Base-by-base conservation (phyloP, 345 rosid species). In the Populus davidiana region DNA sequence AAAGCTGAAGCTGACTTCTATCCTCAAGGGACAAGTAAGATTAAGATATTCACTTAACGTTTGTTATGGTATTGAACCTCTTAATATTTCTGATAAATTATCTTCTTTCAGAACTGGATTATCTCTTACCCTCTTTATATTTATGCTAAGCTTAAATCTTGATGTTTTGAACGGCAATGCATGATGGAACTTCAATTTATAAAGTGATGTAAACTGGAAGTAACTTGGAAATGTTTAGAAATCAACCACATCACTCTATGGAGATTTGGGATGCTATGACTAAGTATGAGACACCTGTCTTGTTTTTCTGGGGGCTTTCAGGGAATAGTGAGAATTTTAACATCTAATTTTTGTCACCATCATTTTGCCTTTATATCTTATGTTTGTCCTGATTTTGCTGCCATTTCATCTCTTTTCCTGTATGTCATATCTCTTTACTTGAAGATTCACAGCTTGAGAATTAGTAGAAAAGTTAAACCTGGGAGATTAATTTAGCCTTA, bases 11-110 rank as follows among this genome's bases (percentile, higher is more conserved):
- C 83, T 93, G 72, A 91, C 96, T 81, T 93, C 89, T 71, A 89
- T 95, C 79, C 85, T 95, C 81, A 91, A 86, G 83, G 89, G 89
- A 79, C 99, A 95, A 85, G 99, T 95, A 81, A 88, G 92, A 83
- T 84, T 76, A 71, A 44, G 14, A 70, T 67, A 61, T 66, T 70
- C 27, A 47, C 77, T 79, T 78, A 68, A 52, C 12, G 62, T 41
- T 77, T 73, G 25, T 64, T 47, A 27, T 68, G 50, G 31, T 50
- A 52, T 38, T 67, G 50, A 43, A 75, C 73, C 70, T 70, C 56
- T 35, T 29, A 33, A 70, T 66, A 52, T 41, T 23, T 29, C 13
- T 71, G 2, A 44, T 69, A 38, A 77, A 62, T 38, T 13, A 39
- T 16, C 39, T 54, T 62, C 35, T 41, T 79, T 33, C 73, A 38